A percentile compares a stretch with the other conserved stretches of the same genome.
Evolutionary conservation across 495 filamentous ascomycete genomes (phyloP).

Genomic region (Aspergillus ostianus): DNA sequence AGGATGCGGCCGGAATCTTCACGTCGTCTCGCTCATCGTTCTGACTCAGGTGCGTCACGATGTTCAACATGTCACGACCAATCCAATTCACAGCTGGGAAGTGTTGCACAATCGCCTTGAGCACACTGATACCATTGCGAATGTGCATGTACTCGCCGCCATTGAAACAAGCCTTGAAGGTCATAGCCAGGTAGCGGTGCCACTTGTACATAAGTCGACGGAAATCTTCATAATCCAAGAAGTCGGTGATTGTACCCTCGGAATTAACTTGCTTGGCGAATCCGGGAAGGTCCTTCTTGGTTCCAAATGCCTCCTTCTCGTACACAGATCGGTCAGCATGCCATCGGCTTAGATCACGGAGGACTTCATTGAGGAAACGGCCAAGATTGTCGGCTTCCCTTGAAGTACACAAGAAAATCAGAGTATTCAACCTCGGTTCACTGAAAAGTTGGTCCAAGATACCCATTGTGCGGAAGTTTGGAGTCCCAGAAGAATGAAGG

Average conservation of each 20-base stretch:
- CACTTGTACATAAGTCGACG: conserved; percentile 81
- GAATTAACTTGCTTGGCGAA: conserved; percentile 63
- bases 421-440: conserved; percentile 69
- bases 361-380: conserved; percentile 76
- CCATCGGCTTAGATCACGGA: conserved; percentile 79
- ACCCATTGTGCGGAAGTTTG: conserved; percentile 83
- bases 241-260: conserved; percentile 61
- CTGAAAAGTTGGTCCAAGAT: conserved; percentile 82
- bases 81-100: conserved; percentile 91
- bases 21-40: conserved; percentile 82
- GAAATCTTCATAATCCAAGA: conserved; percentile 83
- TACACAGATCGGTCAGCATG: conserved; percentile 74
- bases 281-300: conserved; percentile 60
- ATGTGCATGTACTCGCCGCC: conserved; percentile 96
- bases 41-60: conserved; percentile 62
- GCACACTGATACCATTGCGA: conserved; percentile 87
- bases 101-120: conserved; percentile 72
- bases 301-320: conserved; percentile 72
- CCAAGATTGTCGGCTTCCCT: conserved; percentile 89
- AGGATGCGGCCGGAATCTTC: conserved; percentile 81
- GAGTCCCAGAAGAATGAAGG: conserved; percentile 75
- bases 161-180: conserved; percentile 74
- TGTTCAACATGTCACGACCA: conserved; percentile 66
- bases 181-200: conserved; percentile 74
- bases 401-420: conserved; percentile 85